These are phyloP conservation scores for Torulaspora microellipsoides DNA, from an alignment of 805 yeast species.

Conservation along the genomic window DNA sequence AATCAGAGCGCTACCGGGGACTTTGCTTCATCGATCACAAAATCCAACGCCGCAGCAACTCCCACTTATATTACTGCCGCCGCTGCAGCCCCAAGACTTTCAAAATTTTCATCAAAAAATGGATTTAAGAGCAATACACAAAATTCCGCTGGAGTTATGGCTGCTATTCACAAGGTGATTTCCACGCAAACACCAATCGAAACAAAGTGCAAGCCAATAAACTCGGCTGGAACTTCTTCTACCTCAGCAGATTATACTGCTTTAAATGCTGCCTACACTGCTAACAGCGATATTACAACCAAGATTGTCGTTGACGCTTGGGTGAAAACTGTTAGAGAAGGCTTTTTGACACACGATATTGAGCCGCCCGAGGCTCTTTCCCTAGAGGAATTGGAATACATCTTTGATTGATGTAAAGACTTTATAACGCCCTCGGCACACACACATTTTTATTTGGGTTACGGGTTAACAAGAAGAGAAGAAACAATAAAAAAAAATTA, in stretches of 20 bases:
- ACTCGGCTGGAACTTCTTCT: neutral
- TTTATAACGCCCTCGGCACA: too few relatives aligned
- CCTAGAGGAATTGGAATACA: constrained; percentile 58
- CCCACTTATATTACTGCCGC: constrained; percentile 57
- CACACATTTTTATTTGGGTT: neutral
- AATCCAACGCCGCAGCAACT: neutral
- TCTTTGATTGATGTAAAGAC: constrained; percentile 34
- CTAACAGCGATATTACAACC: neutral
- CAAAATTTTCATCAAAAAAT: constrained; percentile 42
- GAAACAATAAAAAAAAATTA: neutral
- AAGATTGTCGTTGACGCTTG: constrained; percentile 35
- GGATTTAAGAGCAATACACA: constrained; percentile 37
- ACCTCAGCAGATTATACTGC: neutral
- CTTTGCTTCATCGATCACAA: neutral
- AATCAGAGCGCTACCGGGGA: neutral
- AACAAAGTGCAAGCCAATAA: constrained; percentile 1
- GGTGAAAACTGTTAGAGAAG: constrained; percentile 69
- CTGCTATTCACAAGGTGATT: constrained; percentile 50
- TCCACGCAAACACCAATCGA: constrained; percentile 31
- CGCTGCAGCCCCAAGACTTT: constrained; percentile 76
- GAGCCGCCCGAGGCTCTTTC: constrained; percentile 75
- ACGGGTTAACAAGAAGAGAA: constrained; percentile 1
- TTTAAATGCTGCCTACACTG: neutral
- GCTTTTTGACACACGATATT: constrained; percentile 73
- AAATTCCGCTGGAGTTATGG: constrained; percentile 67